phyloP scores from a whole-genome alignment of 2,329 filamentous ascomycete species.

The Colletotrichum ledebouriae region DNA sequence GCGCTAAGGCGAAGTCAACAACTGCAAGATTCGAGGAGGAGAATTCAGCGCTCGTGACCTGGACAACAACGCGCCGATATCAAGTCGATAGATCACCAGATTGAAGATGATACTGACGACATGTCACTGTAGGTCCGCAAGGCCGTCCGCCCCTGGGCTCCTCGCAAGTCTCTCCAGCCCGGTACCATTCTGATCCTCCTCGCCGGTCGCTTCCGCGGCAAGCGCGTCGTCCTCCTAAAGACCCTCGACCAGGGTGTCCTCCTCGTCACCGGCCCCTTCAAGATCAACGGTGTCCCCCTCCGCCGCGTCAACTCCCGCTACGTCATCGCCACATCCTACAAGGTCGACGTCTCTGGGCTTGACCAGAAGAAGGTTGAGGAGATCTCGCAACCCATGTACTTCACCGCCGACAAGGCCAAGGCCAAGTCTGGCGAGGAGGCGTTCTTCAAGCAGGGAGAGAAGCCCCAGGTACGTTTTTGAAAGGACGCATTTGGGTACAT shows the following conservation, averaged over 20 bases:
- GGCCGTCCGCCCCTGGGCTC: conserved; percentile 87
- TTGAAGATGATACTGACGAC: conserved; percentile 25
- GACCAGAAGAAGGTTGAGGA: conserved; percentile 92
- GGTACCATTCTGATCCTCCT: conserved; percentile 98
- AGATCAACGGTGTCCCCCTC: conserved; percentile 99
- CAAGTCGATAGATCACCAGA: not conserved
- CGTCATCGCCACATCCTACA: conserved; percentile 91
- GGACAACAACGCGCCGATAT: conserved; percentile 14
- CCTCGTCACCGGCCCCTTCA: conserved; percentile 99
- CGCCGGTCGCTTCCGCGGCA: conserved; percentile 99
- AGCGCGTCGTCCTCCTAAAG: conserved; percentile 99
- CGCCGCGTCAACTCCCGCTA: conserved; percentile 94
- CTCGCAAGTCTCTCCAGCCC: conserved; percentile 90
- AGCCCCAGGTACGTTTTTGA: conserved; percentile 83
- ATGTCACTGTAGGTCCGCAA: conserved; percentile 83
- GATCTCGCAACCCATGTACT: conserved; percentile 86
- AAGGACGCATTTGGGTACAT: not conserved
- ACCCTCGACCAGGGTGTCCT: conserved; percentile 96
- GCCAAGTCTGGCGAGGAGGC: conserved; percentile 98
- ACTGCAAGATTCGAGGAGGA: conserved; percentile 7
- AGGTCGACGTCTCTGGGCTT: conserved; percentile 86
- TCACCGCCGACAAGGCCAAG: conserved; percentile 93
- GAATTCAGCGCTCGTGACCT: conserved; percentile 26
- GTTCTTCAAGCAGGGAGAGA: conserved; percentile 99
- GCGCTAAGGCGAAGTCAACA: not conserved